Evolutionary conservation across 2,329 filamentous ascomycete genomes (phyloP), one percentile per base, ranked within the genome.

Genomic region (Epichloe baconii): DNA sequence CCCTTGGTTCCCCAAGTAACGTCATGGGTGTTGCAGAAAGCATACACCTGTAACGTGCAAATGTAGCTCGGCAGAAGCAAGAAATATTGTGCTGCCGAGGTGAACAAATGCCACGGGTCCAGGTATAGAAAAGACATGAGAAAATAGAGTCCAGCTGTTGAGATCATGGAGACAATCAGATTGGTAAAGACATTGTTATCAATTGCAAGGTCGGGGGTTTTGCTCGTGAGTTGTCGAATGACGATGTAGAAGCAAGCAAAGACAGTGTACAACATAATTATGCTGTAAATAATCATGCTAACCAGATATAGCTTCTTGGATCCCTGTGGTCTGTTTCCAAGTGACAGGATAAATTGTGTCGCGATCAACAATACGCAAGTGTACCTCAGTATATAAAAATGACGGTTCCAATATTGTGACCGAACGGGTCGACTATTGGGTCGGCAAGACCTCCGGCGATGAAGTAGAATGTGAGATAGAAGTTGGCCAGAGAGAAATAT

Each of bases 21-120:
- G 66, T 98, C 93, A 78, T 98, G 93, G 0, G 91, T 95, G 72
- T 98, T 98, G 75, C 93, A 97, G 69, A 98, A 98, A 43, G 93
- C 93, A 70, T 98, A 98, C 19, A 97, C 89, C 68, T 98, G 93
- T 2, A 98, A 77, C 0, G 88, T 97, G 73, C 93, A 97, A 68
- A 98, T 95, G 72, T 97, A 98, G 40, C 78, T 84, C 0, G 93
- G 93, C 37, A 98, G 76, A 26, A 98, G 81, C 45, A 90, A 78
- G 66, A 98, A 96, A 74, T 98, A 98, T 66, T 96, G 90, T 0
- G 77, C 80, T 0, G 87, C 83, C 0, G 85, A 91, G 12, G 93
- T 98, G 71, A 98, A 86, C 86, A 98, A 93, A 74, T 98, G 93
- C 93, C 93, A 98, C 0, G 93, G 93, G 60, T 98, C 94, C 45